Conservation (phyloP, 78 protist species). For the Pigoraptor vietnamica region DNA sequence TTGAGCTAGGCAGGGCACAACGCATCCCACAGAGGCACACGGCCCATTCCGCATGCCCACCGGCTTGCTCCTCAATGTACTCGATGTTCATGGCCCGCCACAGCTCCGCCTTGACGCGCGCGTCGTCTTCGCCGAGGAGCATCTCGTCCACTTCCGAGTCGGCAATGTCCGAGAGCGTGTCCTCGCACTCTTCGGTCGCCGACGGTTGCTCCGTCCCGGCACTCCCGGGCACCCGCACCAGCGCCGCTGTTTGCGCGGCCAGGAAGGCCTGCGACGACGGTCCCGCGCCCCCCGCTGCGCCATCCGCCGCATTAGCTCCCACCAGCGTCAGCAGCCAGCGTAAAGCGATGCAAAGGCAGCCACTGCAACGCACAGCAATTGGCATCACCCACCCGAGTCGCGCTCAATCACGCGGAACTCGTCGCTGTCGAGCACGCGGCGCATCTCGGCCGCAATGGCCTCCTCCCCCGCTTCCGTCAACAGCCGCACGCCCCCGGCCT, state of each 20-base stretch:
- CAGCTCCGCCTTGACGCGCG: not conserved
- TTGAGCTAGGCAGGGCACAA: no score
- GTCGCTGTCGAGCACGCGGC: not conserved
- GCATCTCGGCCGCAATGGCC: not conserved
- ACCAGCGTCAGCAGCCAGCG: no score
- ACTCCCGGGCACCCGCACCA: not conserved
- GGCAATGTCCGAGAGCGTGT: not conserved
- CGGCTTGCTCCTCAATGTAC: not conserved
- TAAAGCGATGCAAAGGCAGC: not conserved
- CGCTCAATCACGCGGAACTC: not conserved
- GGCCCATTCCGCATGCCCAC: not conserved
- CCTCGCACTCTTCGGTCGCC: not conserved
- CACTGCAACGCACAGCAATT: not conserved
- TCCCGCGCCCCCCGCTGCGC: not conserved
- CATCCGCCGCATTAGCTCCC: no score
- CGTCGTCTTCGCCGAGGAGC: not conserved
- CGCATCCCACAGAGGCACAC: no score
- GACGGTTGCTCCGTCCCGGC: no score
- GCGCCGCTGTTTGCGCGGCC: not conserved
- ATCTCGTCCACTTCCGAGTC: not conserved
- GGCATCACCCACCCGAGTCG: not conserved
- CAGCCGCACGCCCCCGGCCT: not conserved
- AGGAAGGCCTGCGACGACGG: not conserved
- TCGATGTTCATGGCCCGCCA: not conserved
- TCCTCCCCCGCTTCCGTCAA: not conserved